Base-by-base conservation (phyloP, 768 basidiomycete genomes). In the Rhodotorula toruloides region DNA sequence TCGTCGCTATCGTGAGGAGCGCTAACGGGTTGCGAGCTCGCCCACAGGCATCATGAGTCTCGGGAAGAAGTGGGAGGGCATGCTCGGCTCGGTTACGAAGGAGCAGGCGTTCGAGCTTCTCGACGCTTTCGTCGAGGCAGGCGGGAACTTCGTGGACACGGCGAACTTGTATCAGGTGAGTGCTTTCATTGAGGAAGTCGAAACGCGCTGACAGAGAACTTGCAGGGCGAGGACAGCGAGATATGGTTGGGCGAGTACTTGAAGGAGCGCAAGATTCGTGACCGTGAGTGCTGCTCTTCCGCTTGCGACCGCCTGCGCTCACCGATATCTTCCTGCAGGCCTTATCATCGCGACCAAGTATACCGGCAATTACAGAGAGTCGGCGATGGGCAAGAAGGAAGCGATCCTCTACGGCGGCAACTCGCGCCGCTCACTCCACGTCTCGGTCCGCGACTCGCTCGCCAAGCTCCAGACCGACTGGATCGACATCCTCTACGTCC, bases 401-500 rank as follows among this genome's bases (percentile, higher is more conserved):
- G 46, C 77, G 60, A 49, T 79, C 2, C 75, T 80, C 54, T 83
- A 80, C 67, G 72, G 71, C 3, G 85, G 85, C 4, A 85, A 86
- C 72, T 78, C 77, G 63, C 62, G 75, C 65, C 84, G 84, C 70
- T 78, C 77, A 6, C 73, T 83, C 72, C 75, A 77, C 32, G 40
- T 82, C 49, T 78, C 80, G 29, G 74, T 83, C 39, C 74, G 78
- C 25, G 80, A 76, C 3, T 81, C 80, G 17, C 76, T 84, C 65
- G 80, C 80, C 67, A 85, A 84, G 65, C 79, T 87, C 27, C 77
- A 83, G 49, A 86, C 84, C 0, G 77, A 81, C n/a, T 87, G 83
- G 61, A 80, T 83, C 67, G 83, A 84, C 65, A 71, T 83, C 46
- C 73, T 82, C 21, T 81, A 82, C 70, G 46, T 81, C 9, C 80